Conservation (phyloP, 2,329 filamentous ascomycete genomes). For the Diaporthe sp. region DNA sequence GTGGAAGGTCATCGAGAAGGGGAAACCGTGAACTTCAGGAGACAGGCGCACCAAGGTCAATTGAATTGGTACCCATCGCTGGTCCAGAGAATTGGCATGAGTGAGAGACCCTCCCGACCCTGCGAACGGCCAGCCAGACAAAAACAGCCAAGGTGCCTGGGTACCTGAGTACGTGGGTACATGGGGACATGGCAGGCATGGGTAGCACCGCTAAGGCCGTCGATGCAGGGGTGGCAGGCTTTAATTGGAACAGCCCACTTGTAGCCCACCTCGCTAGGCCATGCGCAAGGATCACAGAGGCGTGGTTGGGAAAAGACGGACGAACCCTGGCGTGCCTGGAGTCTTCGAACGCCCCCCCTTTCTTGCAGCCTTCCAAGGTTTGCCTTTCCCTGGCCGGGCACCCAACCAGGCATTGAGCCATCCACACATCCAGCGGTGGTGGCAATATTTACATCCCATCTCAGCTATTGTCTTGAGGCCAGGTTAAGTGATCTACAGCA, state of each 20-base stretch:
- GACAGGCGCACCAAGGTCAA: conserved; percentile 25
- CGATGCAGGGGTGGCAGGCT: conserved; percentile 39
- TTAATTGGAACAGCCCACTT: conserved; percentile 39
- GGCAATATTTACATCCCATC: not conserved
- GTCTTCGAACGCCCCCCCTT: conserved; percentile 22
- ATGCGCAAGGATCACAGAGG: conserved; percentile 20
- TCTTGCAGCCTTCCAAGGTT: conserved; percentile 1
- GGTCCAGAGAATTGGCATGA: conserved; percentile 30
- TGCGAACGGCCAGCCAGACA: conserved; percentile 25
- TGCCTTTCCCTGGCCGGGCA: conserved; percentile 9
- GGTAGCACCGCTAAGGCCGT: conserved; percentile 29
- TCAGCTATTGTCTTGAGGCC: not conserved
- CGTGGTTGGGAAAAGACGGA: conserved; percentile 30
- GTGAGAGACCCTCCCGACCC: conserved; percentile 26
- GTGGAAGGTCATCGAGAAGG: conserved; percentile 22
- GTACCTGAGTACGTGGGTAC: conserved; percentile 5
- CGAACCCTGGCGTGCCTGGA: conserved; percentile 23
- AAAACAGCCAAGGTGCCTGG: conserved; percentile 14
- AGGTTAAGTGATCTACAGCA: not conserved
- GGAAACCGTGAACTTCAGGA: conserved; percentile 24
- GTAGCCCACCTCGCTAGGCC: conserved; percentile 19
- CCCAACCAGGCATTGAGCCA: not conserved
- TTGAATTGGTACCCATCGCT: conserved; percentile 32
- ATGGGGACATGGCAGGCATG: not conserved
- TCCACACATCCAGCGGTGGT: not conserved